Evolutionary conservation across 2,329 filamentous ascomycete species (phyloP).

Genomic region (Aspergillus quadrilineatus): DNA sequence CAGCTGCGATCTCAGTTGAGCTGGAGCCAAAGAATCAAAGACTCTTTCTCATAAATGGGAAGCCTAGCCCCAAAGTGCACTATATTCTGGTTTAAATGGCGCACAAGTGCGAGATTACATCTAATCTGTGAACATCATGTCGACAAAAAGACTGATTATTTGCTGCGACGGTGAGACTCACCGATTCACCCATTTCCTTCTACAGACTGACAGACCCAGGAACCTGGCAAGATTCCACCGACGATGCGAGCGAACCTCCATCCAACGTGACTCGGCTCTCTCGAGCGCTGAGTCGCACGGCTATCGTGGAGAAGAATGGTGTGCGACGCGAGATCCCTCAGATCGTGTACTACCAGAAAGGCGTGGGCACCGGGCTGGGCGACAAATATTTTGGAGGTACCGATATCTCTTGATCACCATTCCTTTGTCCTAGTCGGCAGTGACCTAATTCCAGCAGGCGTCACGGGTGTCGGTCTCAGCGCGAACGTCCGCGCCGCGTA

Average conservation of each 20-base stretch:
- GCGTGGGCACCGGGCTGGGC: conserved; percentile 34
- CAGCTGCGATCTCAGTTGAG: not conserved
- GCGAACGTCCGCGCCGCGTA: conserved; percentile 34
- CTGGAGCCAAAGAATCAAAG: not conserved
- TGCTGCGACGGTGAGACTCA: conserved; percentile 1
- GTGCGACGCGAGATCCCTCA: conserved; percentile 29
- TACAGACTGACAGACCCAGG: conserved; percentile 7
- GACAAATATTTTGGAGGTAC: conserved; percentile 24
- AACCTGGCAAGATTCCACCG: conserved; percentile 35
- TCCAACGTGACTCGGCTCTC: conserved; percentile 43
- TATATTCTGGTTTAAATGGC: too few species aligned
- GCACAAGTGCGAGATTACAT: too few species aligned
- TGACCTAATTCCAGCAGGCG: not conserved
- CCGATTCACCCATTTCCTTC: not conserved
- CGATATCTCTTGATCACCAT: not conserved
- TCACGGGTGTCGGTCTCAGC: conserved; percentile 22
- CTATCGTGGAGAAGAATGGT: conserved; percentile 27
- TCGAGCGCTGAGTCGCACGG: conserved; percentile 35
- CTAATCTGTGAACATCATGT: not conserved
- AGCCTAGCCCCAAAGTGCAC: too few species aligned
- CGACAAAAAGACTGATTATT: not conserved
- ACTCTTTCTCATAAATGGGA: too few species aligned
- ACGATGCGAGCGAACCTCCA: conserved; percentile 29
- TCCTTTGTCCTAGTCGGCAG: not conserved
- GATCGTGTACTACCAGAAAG: conserved; percentile 44